Base-by-base conservation (phyloP, 805 yeast genomes). In the Yarrowia sp. region DNA sequence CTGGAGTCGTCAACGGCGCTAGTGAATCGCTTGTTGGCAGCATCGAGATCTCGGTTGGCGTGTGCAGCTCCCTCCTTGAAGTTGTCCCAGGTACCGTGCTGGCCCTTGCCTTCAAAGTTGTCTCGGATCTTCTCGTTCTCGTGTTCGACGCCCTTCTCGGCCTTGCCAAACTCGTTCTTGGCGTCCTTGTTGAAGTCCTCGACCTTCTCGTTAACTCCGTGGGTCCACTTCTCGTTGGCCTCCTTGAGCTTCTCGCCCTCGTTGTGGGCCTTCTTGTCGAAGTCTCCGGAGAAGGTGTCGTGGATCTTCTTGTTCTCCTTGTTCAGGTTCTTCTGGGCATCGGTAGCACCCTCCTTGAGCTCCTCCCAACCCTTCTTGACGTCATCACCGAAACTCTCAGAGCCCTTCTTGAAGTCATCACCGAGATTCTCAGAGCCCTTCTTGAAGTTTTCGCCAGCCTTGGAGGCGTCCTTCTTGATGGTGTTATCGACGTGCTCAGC, bases 221-320 rank as follows among this genome's bases (percentile, higher is more conserved):
- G 58, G 33, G 58, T 52, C 24, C 38, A 56, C 24, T 44, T 46
- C 34, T 52, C 14, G 58, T 52, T 52, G 43, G 43, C 43, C 30
- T 36, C 43, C 58, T 52, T 38, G 9, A 63, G 46, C 64, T 36
- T 52, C 43, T 50, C 46, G 49, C 34, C 49, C n/a, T 42, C 38
- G 46, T 24, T 2, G 30, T 66, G 34, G 19, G 43, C 55, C 55
- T 60, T 42, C 55, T 60, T 60, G 42, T 60, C 55, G 17, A 60
- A 43, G 34, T 60, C 66, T 9, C 61, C 44, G 17, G 34, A 19
- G 38, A 55, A 55, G 38, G 61, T 55, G 24, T 60, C 55, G 17
- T 44, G 66, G 9, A 42, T 34, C 66, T 60, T 43, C 55, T 60
- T 17, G 43, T 60, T 43, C 34, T 47, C 58, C 46, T 63, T 47